Evolutionary conservation across 2,329 filamentous ascomycete species (phyloP).

Genomic region (Alternaria triticimaculans): DNA sequence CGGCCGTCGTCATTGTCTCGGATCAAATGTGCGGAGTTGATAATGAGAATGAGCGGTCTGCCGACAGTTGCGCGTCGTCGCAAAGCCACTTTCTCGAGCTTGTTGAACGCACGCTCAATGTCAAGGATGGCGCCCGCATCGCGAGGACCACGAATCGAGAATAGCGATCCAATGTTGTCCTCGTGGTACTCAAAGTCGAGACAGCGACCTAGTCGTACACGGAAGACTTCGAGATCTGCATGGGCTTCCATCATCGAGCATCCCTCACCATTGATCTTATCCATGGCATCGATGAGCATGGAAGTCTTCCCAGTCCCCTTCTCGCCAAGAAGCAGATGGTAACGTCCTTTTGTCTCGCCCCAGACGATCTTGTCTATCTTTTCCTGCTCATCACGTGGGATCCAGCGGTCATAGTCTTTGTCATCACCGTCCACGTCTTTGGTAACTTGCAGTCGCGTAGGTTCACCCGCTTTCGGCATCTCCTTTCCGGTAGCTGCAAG

Average conservation of each 20-base stretch:
- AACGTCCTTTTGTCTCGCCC: slow-evolving; percentile 77
- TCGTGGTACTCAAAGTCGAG: slow-evolving; percentile 97
- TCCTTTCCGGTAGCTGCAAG: slow-evolving; percentile 56
- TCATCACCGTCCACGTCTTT: slow-evolving; percentile 51
- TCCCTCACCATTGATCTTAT: slow-evolving; percentile 85
- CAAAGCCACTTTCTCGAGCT: slow-evolving; percentile 93
- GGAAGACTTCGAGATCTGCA: slow-evolving; percentile 92
- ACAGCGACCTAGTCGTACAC: slow-evolving; percentile 88
- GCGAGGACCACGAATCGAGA: slow-evolving; percentile 89
- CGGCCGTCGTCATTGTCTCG: slow-evolving; percentile 92
- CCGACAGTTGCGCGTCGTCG: slow-evolving; percentile 66
- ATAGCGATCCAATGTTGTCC: slow-evolving; percentile 95
- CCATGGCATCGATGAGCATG: slow-evolving; percentile 96
- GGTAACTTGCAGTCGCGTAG: slow-evolving; percentile 22
- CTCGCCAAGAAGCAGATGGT: slow-evolving; percentile 90
- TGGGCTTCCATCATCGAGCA: slow-evolving; percentile 97
- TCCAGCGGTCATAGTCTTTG: slow-evolving; percentile 72
- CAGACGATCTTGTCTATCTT: slow-evolving; percentile 82
- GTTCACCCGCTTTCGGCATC: slow-evolving; percentile 30
- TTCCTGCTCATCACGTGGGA: slow-evolving; percentile 80
- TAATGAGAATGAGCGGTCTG: slow-evolving; percentile 84
- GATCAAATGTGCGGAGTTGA: slow-evolving; percentile 92
- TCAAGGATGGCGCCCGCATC: slow-evolving; percentile 92
- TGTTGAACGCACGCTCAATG: slow-evolving; percentile 96
- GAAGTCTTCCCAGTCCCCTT: slow-evolving; percentile 97